phyloP scores from a whole-genome alignment of 768 basidiomycete species.

The Hirschioporus abietinus region DNA sequence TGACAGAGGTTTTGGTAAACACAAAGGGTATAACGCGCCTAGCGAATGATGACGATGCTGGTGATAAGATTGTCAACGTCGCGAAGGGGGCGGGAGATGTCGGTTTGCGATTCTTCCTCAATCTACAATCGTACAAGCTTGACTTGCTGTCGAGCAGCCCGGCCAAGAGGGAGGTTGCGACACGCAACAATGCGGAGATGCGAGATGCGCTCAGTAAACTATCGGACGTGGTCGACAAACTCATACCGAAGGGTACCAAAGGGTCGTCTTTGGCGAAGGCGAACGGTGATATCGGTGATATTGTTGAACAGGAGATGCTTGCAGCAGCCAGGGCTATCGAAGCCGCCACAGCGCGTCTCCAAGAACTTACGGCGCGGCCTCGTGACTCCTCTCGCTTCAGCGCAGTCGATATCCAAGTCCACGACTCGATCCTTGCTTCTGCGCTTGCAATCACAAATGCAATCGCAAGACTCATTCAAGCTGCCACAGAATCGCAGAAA shows the following conservation, averaged over 20 bases:
- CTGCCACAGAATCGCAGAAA: conserved; percentile 96
- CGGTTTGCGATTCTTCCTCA: conserved; percentile 88
- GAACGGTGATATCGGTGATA: conserved; percentile 91
- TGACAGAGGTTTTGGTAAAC: conserved; percentile 88
- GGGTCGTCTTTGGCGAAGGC: conserved; percentile 62
- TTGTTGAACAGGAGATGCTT: conserved; percentile 96
- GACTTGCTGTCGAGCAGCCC: conserved; percentile 62
- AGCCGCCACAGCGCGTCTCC: conserved; percentile 81
- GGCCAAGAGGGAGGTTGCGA: conserved; percentile 80
- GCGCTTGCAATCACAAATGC: conserved; percentile 95
- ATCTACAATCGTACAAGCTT: conserved; percentile 93
- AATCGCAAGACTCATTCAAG: conserved; percentile 90
- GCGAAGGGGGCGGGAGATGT: conserved; percentile 86
- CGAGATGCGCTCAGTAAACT: conserved; percentile 79
- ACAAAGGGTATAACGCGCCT: conserved; percentile 95
- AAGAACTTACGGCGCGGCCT: conserved; percentile 87
- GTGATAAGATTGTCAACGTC: conserved; percentile 81
- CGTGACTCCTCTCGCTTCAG: conserved; percentile 84
- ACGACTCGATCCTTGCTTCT: conserved; percentile 92
- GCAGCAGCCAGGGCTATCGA: conserved; percentile 93
- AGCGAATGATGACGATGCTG: conserved; percentile 84
- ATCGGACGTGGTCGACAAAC: conserved; percentile 78
- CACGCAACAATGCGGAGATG: conserved; percentile 84
- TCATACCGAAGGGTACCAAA: conserved; percentile 81
- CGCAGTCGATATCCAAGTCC: conserved; percentile 91